Base-by-base conservation (phyloP, 352 stramenopile species). In the Phytophthora fragariae region DNA sequence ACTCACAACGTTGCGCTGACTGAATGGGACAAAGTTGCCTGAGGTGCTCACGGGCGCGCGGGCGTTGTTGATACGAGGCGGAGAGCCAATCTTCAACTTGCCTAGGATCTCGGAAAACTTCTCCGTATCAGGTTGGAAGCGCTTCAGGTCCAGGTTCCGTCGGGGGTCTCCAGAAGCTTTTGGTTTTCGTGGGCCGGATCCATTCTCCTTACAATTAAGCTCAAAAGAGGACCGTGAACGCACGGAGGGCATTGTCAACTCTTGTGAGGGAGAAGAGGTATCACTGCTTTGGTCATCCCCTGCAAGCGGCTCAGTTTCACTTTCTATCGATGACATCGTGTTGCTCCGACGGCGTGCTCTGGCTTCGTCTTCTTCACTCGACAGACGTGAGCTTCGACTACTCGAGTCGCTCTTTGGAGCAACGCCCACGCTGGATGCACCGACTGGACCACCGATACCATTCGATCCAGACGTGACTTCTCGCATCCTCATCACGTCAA, bases 61-160 rank as follows among this genome's bases (percentile, higher is more conserved):
- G 3, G 55, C 65, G 21, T 78, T 83, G 49, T 72, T 77, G 55
- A 83, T 64, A 57, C 73, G 70, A 39, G 78, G 70, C 21, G 79
- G 72, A 21, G 83, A 88, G 17, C 77, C 68, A 27, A 89, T 80
- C 65, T 92, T 92, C 52, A 94, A 80, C 21, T 90, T 89, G 65
- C 84, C 79, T 24, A 94, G 64, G 56, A 94, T 91, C 67, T 94
- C 87, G 3, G 83, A 83, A 76, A 92, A 94, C 60, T 89, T 85
- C 59, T 88, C 85, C 27, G 85, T 85, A 66, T 93, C 86, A 2
- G 85, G 85, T 44, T 92, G 82, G 65, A 92, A 93, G 27, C 89
- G 85, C 72, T 92, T 92, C 5, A 93, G 69, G 54, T 92, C 88
- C 35, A 94, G 57, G 27, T 88, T 85, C 53, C 83, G 82, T 41